Conservation (phyloP, 768 basidiomycete genomes). For the Lentinus tigrinus region DNA sequence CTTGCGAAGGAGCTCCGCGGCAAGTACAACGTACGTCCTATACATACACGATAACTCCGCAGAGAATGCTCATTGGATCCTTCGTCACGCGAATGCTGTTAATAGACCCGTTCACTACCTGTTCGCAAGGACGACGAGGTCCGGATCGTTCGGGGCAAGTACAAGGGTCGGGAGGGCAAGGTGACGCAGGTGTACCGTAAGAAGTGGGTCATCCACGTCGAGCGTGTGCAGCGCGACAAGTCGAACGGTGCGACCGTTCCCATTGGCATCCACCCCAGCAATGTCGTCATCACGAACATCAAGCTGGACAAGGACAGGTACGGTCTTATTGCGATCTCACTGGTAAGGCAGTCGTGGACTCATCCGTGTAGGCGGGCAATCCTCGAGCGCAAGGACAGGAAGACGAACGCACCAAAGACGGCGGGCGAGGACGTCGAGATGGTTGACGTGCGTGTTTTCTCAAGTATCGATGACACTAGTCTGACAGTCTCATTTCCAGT, state of each 20-base stretch:
- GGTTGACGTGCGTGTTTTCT: conserved; percentile 64
- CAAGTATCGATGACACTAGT: not conserved
- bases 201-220: conserved; percentile 99
- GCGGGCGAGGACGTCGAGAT: conserved; percentile 69
- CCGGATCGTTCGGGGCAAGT: conserved; percentile 92
- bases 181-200: conserved; percentile 97
- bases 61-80: not conserved
- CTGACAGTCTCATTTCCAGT: conserved; percentile 31
- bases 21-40: conserved; percentile 80
- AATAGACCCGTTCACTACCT: conserved; percentile 84
- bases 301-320: conserved; percentile 92
- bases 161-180: conserved; percentile 99
- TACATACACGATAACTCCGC: not conserved
- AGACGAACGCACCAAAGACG: conserved; percentile 46
- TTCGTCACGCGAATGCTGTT: not conserved
- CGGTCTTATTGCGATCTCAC: conserved; percentile 15
- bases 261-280: conserved; percentile 95
- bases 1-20: conserved; percentile 91
- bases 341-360: not conserved
- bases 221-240: conserved; percentile 97
- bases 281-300: conserved; percentile 90
- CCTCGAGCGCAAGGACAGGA: conserved; percentile 81
- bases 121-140: conserved; percentile 99
- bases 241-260: conserved; percentile 92
- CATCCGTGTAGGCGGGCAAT: conserved; percentile 64